Evolutionary conservation across 495 filamentous ascomycete genomes (phyloP), one percentile per base, ranked within the genome.

Genomic region (Umbilicaria muhlenbergii): DNA sequence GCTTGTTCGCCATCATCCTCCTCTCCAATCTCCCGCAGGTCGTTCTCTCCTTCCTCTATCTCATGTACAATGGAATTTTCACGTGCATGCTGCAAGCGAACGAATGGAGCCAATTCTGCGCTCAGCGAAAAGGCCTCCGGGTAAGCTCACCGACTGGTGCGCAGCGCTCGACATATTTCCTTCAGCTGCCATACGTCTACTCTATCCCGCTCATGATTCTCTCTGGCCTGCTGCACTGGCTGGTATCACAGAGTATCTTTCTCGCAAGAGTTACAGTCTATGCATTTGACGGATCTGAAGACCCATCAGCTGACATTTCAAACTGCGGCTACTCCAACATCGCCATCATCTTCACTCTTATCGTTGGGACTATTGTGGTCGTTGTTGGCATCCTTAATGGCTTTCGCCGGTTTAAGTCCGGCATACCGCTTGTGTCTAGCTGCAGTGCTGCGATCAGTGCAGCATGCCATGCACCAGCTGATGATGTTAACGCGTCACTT

Each of bases 401-500:
- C 0, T 53, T 56, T 15, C 39, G 58, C 11, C 43, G 46, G n/a
- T 60, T 62, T 45, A 41, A 41, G 11, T 51, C 49, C 3, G 48
- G 47, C 1, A 65, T 72, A 44, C 65, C 68, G 0, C 38, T 70
- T 1, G 63, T 60, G 0, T 60, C 56, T 3, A 58, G 54, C 37
- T 68, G 59, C 41, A 68, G 64, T 42, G 54, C 59, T 8, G 68
- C 60, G 1, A 66, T 75, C 24, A 67, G 65, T 43, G 70, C 70
- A 0, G 68, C 68, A 0, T 73, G 66, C 46, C 65, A 70, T 56
- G 48, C 53, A 24, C 48, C 50, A 42, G 21, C 38, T 34, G 17
- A 51, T 3, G 47, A 50, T 37, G 11, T 13, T 18, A 34, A 46
- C 21, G 38, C 41, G 34, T 43, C 52, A 11, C 17, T 43, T 8